Conservation (phyloP, 257 asterid genomes). For the Handroanthus guayacan region DNA sequence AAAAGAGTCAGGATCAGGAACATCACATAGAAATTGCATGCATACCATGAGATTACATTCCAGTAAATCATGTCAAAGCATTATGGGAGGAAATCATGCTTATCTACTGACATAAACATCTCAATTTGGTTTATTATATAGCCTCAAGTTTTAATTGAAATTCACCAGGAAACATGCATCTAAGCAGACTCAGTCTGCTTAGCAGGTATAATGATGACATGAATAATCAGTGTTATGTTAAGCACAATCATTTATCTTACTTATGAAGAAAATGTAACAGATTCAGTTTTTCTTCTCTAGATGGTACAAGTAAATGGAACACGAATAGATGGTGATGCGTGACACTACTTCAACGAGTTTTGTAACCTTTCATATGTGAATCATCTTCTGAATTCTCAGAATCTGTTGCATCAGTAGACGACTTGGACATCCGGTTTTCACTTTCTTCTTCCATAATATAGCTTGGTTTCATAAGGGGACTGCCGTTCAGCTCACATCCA, state of each 20-base stretch:
- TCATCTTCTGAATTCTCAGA: constrained; percentile 61
- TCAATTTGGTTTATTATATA: constrained; percentile 4
- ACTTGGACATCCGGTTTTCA: constrained; percentile 45
- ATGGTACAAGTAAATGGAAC: constrained; percentile 31
- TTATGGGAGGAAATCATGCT: not conserved
- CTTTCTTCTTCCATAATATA: constrained; percentile 52
- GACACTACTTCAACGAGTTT: constrained; percentile 31
- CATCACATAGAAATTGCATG: not conserved
- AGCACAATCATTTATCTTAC: constrained; percentile 25
- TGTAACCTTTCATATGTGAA: constrained; percentile 61
- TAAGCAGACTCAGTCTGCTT: constrained; percentile 6
- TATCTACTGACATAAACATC: constrained; percentile 13
- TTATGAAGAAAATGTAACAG: constrained; percentile 27
- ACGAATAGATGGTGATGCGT: constrained; percentile 30
- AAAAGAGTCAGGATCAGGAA: constrained; percentile 24
- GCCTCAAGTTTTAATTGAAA: constrained; percentile 20
- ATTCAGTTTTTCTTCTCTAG: constrained; percentile 17
- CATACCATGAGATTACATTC: constrained; percentile 3
- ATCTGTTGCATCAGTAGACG: constrained; percentile 52
- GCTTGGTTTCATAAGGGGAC: constrained; percentile 50
- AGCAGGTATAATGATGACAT: constrained; percentile 24
- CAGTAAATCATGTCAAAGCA: constrained; percentile 8
- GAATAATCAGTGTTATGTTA: constrained; percentile 9
- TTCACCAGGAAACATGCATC: constrained; percentile 26
- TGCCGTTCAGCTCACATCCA: constrained; percentile 45